Conservation (phyloP, 2,329 filamentous ascomycete genomes). For the Aureobasidium musti region DNA sequence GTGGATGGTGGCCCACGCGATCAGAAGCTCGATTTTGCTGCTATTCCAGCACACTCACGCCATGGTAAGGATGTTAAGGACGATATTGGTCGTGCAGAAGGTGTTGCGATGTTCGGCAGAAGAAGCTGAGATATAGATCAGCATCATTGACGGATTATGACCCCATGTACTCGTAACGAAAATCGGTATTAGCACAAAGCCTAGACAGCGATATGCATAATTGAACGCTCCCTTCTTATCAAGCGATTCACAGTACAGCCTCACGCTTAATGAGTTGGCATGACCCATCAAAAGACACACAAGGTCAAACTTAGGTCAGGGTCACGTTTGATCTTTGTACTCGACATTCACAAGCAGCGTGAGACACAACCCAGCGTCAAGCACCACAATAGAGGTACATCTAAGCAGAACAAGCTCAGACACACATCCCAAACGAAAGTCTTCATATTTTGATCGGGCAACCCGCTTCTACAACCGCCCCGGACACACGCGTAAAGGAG, state of each 20-base stretch:
- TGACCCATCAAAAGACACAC: too few species aligned
- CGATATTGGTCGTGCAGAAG: conserved; percentile 37
- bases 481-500: neutral
- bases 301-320: neutral
- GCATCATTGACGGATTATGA: neutral
- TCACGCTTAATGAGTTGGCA: neutral
- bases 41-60: conserved; percentile 40
- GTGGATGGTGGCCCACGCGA: conserved; percentile 39
- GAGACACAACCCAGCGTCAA: neutral
- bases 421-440: neutral
- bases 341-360: neutral
- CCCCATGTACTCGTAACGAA: neutral
- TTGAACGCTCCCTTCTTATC: neutral
- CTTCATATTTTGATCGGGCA: neutral
- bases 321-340: too few species aligned
- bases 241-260: neutral
- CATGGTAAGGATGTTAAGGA: conserved; percentile 36
- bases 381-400: neutral
- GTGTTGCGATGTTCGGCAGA: conserved; percentile 5
- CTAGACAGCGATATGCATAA: neutral
- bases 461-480: conserved; percentile 2
- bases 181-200: neutral
- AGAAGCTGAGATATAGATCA: neutral
- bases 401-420: neutral
- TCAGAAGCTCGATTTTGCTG: conserved; percentile 39